Evolutionary conservation across 2,329 filamentous ascomycete genomes (phyloP).

Genomic region (Botryosphaeria dothidea): DNA sequence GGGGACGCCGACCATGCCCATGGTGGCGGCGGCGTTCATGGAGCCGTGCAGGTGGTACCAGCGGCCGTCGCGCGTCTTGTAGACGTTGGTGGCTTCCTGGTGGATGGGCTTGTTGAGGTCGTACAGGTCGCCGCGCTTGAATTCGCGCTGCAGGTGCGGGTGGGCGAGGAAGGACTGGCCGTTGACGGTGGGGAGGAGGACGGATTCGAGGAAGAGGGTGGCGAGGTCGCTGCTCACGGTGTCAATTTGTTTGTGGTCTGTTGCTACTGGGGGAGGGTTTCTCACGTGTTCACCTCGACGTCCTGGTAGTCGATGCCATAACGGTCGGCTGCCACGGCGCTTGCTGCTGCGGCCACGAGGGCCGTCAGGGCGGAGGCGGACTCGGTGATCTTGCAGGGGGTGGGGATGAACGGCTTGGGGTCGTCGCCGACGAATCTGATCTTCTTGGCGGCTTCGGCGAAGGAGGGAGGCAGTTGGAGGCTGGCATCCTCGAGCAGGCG

Average conservation of each 20-base stretch:
- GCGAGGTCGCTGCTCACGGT: slow-evolving; percentile 41
- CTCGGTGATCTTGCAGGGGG: slow-evolving; percentile 19
- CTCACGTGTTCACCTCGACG: slow-evolving; percentile 51
- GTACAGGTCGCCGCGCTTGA: slow-evolving; percentile 29
- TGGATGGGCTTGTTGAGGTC: slow-evolving; percentile 19
- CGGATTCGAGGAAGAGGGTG: slow-evolving; percentile 46
- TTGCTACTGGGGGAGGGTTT: not conserved
- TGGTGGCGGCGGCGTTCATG: slow-evolving; percentile 44
- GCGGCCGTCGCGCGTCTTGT: slow-evolving; percentile 46
- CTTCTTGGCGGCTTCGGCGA: slow-evolving; percentile 5
- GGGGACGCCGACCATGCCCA: slow-evolving; percentile 35
- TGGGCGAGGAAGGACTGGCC: slow-evolving; percentile 27
- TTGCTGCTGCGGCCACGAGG: slow-evolving; percentile 9
- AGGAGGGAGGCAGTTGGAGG: not conserved
- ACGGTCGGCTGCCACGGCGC: slow-evolving; percentile 17
- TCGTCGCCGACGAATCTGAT: slow-evolving; percentile 13
- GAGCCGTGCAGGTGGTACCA: slow-evolving; percentile 51
- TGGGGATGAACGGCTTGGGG: slow-evolving; percentile 11
- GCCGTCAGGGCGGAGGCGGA: slow-evolving; percentile 10
- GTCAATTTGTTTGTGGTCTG: not conserved
- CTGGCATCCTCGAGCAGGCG: not conserved
- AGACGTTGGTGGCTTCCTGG: slow-evolving; percentile 46
- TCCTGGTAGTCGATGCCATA: slow-evolving; percentile 44
- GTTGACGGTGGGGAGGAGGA: slow-evolving; percentile 37
- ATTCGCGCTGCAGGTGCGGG: slow-evolving; percentile 22